Evolutionary conservation across 805 yeast genomes (phyloP).

Genomic region (Zygotorulaspora danielsina): DNA sequence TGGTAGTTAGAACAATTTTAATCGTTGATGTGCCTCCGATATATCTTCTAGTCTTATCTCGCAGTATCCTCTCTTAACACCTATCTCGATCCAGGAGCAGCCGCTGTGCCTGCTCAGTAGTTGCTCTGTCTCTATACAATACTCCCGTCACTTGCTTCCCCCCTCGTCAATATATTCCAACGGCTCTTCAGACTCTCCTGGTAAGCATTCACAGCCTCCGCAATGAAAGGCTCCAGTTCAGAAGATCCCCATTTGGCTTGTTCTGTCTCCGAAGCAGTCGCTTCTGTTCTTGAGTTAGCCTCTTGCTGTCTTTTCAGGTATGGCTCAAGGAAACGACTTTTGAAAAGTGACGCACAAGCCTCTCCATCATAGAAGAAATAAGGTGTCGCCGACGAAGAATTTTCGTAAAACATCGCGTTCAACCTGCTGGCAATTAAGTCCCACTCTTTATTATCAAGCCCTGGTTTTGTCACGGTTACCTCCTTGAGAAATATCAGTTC

Average conservation of each 20-base stretch:
- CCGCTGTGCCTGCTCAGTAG: too few species aligned
- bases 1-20: too few species aligned
- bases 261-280: not conserved
- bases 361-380: constrained; percentile 14
- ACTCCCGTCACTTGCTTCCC: not conserved
- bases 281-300: not conserved
- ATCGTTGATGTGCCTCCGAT: too few species aligned
- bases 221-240: constrained; percentile 2
- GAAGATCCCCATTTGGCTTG: not conserved
- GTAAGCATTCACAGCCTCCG: constrained; percentile 6
- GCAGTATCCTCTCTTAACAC: too few species aligned
- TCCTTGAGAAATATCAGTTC: constrained; percentile 7
- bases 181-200: constrained; percentile 5
- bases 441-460: constrained; percentile 8
- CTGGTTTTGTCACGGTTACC: constrained; percentile 7
- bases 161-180: constrained; percentile 4
- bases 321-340: constrained; percentile 4
- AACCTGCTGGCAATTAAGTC: constrained; percentile 9
- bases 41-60: too few species aligned
- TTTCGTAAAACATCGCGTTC: constrained; percentile 6
- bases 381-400: constrained; percentile 8
- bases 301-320: constrained; percentile 3
- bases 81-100: too few species aligned
- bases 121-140: too few species aligned
- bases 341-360: constrained; percentile 6